phyloP scores from a whole-genome alignment of 1,284 basidiomycete genomes.

The Albatrellus sp. region DNA sequence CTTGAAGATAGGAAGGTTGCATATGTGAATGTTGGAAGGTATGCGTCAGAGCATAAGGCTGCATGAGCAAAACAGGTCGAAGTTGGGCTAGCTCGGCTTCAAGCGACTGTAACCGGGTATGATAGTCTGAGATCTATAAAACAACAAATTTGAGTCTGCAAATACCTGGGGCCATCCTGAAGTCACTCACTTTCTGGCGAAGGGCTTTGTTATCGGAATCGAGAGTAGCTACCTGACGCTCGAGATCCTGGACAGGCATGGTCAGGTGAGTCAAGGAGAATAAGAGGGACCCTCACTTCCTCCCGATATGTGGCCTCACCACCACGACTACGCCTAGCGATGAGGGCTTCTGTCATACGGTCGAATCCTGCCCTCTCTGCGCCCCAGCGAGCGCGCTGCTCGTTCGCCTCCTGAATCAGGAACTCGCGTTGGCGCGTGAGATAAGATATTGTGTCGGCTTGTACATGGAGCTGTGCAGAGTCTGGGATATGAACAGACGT shows the following conservation, averaged over 20 bases:
- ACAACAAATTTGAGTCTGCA: neutral
- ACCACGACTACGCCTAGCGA: conserved; percentile 31
- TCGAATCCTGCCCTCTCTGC: conserved; percentile 49
- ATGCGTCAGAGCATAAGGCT: conserved; percentile 24
- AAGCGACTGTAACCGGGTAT: conserved; percentile 28
- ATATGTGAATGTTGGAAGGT: conserved; percentile 10
- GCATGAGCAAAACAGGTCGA: conserved; percentile 43
- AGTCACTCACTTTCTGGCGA: conserved; percentile 35
- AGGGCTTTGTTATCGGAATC: conserved; percentile 44
- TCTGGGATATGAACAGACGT: conserved; percentile 26
- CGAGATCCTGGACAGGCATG: conserved; percentile 29
- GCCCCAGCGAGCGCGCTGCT: conserved; percentile 45
- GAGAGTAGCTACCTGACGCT: conserved; percentile 29
- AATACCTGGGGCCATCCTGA: conserved; percentile 1
- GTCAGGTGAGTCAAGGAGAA: neutral
- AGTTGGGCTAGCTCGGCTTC: conserved; percentile 42
- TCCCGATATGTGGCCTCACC: conserved; percentile 22
- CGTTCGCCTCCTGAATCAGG: conserved; percentile 33
- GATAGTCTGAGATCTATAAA: conserved; percentile 32
- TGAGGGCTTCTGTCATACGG: conserved; percentile 49
- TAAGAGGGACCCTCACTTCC: conserved; percentile 25
- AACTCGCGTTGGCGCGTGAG: conserved; percentile 47
- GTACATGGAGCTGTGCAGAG: conserved; percentile 38
- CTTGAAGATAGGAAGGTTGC: conserved; percentile 1
- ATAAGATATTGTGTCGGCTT: conserved; percentile 47